Evolutionary conservation across 2,329 filamentous ascomycete species (phyloP), one percentile per base, ranked within the genome.

Genomic region (Sporothrix schenckii): DNA sequence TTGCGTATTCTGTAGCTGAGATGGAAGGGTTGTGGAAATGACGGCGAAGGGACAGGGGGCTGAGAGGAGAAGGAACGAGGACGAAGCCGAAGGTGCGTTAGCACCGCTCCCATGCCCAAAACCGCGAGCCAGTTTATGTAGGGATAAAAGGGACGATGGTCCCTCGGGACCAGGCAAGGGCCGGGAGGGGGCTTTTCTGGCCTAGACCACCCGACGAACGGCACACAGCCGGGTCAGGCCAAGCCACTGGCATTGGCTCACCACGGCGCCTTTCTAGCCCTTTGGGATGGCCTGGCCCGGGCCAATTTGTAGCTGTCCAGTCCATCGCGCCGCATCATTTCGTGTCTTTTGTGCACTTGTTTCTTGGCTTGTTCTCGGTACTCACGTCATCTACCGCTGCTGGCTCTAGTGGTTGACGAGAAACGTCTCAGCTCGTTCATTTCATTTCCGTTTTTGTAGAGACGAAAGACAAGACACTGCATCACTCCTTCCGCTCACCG

Each of bases 401-500:
- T 10, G 21, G 24, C 52, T 54, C 19, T 24, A 11, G 24, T 24
- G 11, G 52, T 14, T 13, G 13, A 30, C 11, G 1, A 27, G 16
- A 19, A 13, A 44, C 21, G 6, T 7, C 16, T 11, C 56, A 41
- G 34, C 30, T 39, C 56, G 30, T n/a, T 24, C 44, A 44, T 61
- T 63, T 21, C 24, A 30, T 53, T 21, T 21, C 16, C 14, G 49
- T 53, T 47, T 44, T 44, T 13, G 19, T 61, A 11, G 56, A 16
- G 5, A 9, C 10, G 27, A 47, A 53, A 56, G 10, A 52, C 19
- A 49, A 13, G 41, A 44, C 9, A 44, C 3, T 9, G 34, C 21
- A 49, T 30, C 49, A 44, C 58, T 69, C 56, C 60, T 50, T 69
- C 58, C 58, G 41, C 61, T 73, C 72, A 72, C 72, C 70, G 70